Conservation (phyloP, 192 early-diverging fungal genomes). For the Gryganskiella cystojenkinii region DNA sequence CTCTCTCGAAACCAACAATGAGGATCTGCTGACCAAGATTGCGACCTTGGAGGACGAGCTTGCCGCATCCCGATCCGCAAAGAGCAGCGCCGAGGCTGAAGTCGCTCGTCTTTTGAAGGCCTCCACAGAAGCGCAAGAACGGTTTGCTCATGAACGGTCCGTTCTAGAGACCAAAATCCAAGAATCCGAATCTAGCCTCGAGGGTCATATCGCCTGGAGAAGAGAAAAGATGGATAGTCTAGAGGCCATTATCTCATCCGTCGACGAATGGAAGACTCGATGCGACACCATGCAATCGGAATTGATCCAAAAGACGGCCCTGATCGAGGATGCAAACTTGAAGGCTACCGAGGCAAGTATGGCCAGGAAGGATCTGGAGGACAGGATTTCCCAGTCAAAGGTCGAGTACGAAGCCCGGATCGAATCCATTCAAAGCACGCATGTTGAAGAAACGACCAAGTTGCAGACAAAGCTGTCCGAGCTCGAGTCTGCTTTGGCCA, state of each 20-base stretch:
- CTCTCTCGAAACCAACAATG: constrained; percentile 22
- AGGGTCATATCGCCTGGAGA: constrained; percentile 10
- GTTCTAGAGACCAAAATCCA: constrained; percentile 1
- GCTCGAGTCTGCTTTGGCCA: constrained; percentile 21
- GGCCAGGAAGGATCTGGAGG: constrained; percentile 13
- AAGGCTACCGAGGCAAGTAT: constrained; percentile 24
- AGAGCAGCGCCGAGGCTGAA: constrained; percentile 13
- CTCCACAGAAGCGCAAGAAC: constrained; percentile 7
- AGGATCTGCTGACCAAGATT: constrained; percentile 18
- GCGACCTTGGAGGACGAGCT: constrained; percentile 17
- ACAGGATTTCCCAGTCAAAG: constrained; percentile 4
- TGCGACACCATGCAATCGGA: constrained; percentile 52
- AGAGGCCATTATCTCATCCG: constrained; percentile 19
- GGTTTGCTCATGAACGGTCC: constrained; percentile 16
- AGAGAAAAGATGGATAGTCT: constrained; percentile 28
- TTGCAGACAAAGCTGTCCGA: constrained; percentile 52
- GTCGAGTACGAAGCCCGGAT: constrained; percentile 4
- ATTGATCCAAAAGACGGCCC: constrained; percentile 38
- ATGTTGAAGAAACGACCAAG: constrained; percentile 52
- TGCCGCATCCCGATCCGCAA: not conserved
- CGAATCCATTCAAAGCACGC: constrained; percentile 24
- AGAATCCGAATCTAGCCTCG: constrained; percentile 12
- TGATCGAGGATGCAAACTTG: constrained; percentile 27
- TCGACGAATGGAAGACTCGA: constrained; percentile 46
- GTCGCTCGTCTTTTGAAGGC: constrained; percentile 11